Conservation (phyloP, 495 filamentous ascomycete genomes). For the Lichenothelia convexa region DNA sequence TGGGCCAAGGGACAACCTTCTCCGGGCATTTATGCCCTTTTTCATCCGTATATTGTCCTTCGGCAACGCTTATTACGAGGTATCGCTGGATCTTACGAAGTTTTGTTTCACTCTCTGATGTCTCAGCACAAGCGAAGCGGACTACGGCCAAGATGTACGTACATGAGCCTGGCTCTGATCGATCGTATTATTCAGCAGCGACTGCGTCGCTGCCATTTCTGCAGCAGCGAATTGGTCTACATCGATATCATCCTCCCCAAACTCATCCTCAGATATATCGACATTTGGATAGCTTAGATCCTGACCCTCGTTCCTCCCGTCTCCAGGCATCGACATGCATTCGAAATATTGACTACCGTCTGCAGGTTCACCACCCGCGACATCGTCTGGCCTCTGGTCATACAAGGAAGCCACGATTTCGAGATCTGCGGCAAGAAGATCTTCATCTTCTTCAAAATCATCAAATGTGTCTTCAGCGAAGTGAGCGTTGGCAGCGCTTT, state of each 20-base stretch:
- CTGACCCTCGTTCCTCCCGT: background rate
- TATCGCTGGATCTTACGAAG: constrained; percentile 65
- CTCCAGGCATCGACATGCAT: background rate
- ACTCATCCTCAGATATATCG: constrained; percentile 13
- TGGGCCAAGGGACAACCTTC: constrained; percentile 35
- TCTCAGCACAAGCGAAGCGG: constrained; percentile 22
- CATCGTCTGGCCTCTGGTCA: constrained; percentile 13
- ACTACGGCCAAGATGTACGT: constrained; percentile 2
- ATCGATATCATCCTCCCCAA: constrained; percentile 38
- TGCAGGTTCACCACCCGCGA: background rate
- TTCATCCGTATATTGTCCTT: constrained; percentile 42
- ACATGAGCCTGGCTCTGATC: constrained; percentile 20
- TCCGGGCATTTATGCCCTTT: constrained; percentile 43
- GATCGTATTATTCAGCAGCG: no score
- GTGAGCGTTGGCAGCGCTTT: no score
- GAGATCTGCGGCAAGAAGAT: constrained; percentile 13
- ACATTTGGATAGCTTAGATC: background rate
- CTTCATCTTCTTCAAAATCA: constrained; percentile 37
- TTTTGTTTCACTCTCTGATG: constrained; percentile 26
- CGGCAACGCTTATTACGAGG: constrained; percentile 49
- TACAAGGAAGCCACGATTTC: constrained; percentile 31
- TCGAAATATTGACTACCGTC: background rate
- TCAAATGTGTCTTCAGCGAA: constrained; percentile 20
- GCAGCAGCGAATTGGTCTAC: constrained; percentile 36
- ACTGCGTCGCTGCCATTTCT: constrained; percentile 35